These are phyloP conservation scores for Ampelomyces quisqualis DNA, from an alignment of 2,329 filamentous ascomycete species.

Conservation along the genomic window DNA sequence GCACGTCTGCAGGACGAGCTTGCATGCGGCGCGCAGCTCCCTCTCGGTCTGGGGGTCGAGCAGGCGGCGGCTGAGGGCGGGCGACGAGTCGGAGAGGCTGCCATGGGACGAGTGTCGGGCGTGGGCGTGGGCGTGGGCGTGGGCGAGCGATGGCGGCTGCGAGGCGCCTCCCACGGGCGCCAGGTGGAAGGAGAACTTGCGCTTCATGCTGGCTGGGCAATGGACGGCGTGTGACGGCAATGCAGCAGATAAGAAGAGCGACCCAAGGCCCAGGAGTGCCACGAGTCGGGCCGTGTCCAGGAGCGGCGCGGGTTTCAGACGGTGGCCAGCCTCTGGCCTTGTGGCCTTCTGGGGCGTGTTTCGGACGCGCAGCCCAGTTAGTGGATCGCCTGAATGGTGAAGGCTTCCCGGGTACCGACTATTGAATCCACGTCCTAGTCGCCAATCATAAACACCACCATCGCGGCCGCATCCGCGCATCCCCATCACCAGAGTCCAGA, in stretches of 20 bases:
- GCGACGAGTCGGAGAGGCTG: slow-evolving; percentile 41
- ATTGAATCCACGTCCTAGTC: too few relatives aligned
- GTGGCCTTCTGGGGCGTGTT: slow-evolving; percentile 8
- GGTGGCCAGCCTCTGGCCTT: slow-evolving; percentile 10
- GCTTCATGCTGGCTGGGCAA: slow-evolving; percentile 37
- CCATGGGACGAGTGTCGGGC: slow-evolving; percentile 32
- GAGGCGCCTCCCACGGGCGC: slow-evolving; percentile 40
- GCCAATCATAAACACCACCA: too few relatives aligned
- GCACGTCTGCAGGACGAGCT: slow-evolving; percentile 46
- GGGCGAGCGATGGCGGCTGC: neutral
- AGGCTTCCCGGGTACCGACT: too few relatives aligned
- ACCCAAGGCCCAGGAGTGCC: too few relatives aligned
- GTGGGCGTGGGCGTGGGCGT: slow-evolving; percentile 16
- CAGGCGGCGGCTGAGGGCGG: slow-evolving; percentile 48
- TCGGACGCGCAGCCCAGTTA: slow-evolving; percentile 6
- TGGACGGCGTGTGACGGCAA: neutral
- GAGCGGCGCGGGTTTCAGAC: slow-evolving; percentile 22
- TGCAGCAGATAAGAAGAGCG: too few relatives aligned
- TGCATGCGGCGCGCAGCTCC: slow-evolving; percentile 50
- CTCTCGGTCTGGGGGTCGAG: slow-evolving; percentile 47
- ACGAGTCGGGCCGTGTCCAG: slow-evolving; percentile 8
- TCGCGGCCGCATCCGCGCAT: too few relatives aligned
- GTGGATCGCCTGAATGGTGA: too few relatives aligned
- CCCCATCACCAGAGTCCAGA: too few relatives aligned
- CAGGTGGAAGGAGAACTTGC: slow-evolving; percentile 49